Base-by-base conservation (phyloP, 1,139 yeast species). In the Yamadazyma sp. region DNA sequence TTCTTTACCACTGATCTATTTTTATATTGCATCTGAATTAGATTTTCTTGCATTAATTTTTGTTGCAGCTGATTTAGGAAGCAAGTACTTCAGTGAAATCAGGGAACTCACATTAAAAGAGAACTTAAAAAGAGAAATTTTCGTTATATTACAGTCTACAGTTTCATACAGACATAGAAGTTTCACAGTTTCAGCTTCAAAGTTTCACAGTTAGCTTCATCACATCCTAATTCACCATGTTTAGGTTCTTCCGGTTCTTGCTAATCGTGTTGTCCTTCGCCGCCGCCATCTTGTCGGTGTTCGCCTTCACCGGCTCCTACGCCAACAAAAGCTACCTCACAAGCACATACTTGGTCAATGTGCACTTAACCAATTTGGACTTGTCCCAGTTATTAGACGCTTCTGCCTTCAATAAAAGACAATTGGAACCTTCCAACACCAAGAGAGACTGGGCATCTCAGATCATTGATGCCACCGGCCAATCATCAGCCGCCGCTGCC, bases 291-390 rank as follows among this genome's bases (percentile, higher is more conserved):
- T 56, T 69, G 18, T 55, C 71, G 11, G 52, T 59, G 1, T 68
- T 70, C 56, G 74, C 73, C 6, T 37, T 71, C 9, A 56, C 67
- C n/a, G 75, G 76, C 1, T 67, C 76, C 1, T 70, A 67, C 48
- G 56, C 58, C 32, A 64, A 67, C 37, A 58, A 61, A 31, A 25
- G 51, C 4, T 67, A 62, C 45, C 56, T 71, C 31, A 69, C 73
- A 7, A 46, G 51, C 23, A 61, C 70, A 23, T 70, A 70, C 43
- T 50, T 70, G 40, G 45, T 70, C 26, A 65, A 69, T 40, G 50
- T 70, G 47, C 73, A 70, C 37, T 53, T 70, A 34, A 55, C 60
- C 14, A 47, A 59, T 9, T 54, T 70, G 38, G 59, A 70, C 36
- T 54, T 70, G 17, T 50, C 63, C 3, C 51, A 60, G 30, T 40